Evolutionary conservation across 768 basidiomycete species (phyloP).

Genomic region (Amanita subjunquillea): DNA sequence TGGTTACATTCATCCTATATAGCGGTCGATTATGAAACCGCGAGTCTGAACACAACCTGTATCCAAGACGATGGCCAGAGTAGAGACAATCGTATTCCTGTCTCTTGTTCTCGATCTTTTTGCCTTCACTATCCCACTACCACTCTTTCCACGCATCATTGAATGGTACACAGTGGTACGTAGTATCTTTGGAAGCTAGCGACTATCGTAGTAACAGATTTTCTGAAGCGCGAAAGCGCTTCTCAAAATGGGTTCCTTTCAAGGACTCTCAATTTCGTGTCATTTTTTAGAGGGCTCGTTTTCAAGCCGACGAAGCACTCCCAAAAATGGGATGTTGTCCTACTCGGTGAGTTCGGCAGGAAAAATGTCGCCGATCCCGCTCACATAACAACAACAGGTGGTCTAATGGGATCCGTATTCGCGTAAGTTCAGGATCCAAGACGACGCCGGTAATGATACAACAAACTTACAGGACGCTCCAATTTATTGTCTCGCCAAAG

Average conservation of each 20-base stretch:
- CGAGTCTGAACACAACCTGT: background rate
- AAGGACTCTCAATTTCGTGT: conserved; percentile 57
- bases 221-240: conserved; percentile 55
- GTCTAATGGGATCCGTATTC: conserved; percentile 89
- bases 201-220: conserved; percentile 1
- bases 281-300: conserved; percentile 53
- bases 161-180: conserved; percentile 80
- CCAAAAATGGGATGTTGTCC: conserved; percentile 86
- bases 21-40: background rate
- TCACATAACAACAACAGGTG: conserved; percentile 33
- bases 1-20: background rate
- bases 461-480: conserved; percentile 47
- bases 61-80: conserved; percentile 38
- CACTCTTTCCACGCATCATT: conserved; percentile 94
- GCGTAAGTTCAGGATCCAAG: conserved; percentile 48
- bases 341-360: conserved; percentile 52
- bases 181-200: conserved; percentile 4
- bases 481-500: conserved; percentile 74
- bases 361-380: background rate
- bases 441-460: background rate
- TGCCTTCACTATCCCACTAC: conserved; percentile 93
- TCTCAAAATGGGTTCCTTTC: conserved; percentile 65
- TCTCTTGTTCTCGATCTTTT: conserved; percentile 84
- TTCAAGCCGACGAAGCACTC: conserved; percentile 51
- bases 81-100: conserved; percentile 80